Percentiles rank a stretch among this genome's conserved stretches.
Evolutionary conservation across 164 flowering plant species (phyloP).

Genomic region (Stephania yunnanensis): DNA sequence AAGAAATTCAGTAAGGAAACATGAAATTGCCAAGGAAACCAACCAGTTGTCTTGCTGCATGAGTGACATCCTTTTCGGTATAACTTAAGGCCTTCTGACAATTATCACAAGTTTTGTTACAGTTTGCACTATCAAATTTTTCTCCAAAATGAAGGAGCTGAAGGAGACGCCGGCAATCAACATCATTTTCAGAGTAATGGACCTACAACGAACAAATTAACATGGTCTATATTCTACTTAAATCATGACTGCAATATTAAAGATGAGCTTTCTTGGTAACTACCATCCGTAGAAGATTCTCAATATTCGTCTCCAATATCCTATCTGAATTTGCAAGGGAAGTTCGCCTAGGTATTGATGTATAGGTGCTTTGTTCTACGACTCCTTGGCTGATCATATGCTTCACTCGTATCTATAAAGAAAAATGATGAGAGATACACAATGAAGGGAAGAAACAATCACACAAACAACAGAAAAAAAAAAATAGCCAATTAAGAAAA

Average conservation of each 20-base stretch:
- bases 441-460: neutral
- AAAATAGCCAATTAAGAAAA: neutral
- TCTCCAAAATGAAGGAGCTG: conserved; percentile 96
- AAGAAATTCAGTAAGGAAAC: neutral
- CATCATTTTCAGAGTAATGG: conserved; percentile 94
- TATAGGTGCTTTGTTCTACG: conserved; percentile 59
- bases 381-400: conserved; percentile 89
- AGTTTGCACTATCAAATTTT: conserved; percentile 64
- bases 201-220: conserved; percentile 45
- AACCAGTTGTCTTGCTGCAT: conserved; percentile 73
- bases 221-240: conserved; percentile 3
- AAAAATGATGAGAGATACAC: neutral
- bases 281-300: conserved; percentile 91
- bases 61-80: conserved; percentile 77
- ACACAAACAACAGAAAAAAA: neutral
- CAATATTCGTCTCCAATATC: conserved; percentile 73
- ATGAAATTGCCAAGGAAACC: conserved; percentile 11
- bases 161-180: conserved; percentile 84
- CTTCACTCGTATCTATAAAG: conserved; percentile 76
- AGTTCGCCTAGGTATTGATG: conserved; percentile 38
- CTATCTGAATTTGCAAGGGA: conserved; percentile 47
- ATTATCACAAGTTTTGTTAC: conserved; percentile 83
- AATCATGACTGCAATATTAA: neutral
- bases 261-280: conserved; percentile 3
- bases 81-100: conserved; percentile 50